A percentile compares a stretch with the other conserved stretches of the same genome.
Evolutionary conservation across 2,329 filamentous ascomycete genomes (phyloP).

Genomic region (Lachnellula suecica): DNA sequence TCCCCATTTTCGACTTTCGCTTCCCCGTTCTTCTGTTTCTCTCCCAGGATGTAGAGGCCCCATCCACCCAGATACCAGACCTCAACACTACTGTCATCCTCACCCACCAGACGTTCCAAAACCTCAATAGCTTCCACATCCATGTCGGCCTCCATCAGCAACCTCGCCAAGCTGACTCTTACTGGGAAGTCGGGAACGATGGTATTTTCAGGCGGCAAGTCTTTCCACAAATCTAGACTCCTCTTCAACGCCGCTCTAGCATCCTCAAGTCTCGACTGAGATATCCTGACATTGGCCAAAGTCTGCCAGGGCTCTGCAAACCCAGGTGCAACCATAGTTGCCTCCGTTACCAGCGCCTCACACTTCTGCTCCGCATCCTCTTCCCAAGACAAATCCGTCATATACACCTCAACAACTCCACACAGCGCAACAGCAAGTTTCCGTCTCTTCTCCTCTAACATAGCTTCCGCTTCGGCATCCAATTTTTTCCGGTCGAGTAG

Average conservation of each 20-base stretch:
- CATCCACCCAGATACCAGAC: slow-evolving; percentile 97
- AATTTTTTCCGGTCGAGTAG: slow-evolving; percentile 52
- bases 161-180: slow-evolving; percentile 76
- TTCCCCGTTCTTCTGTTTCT: slow-evolving; percentile 56
- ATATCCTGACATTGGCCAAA: slow-evolving; percentile 89
- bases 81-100: slow-evolving; percentile 94
- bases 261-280: slow-evolving; percentile 76
- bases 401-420: slow-evolving; percentile 93
- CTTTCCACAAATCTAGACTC: slow-evolving; percentile 82
- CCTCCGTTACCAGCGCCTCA: slow-evolving; percentile 87
- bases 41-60: slow-evolving; percentile 78
- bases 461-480: slow-evolving; percentile 37
- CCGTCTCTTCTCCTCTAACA: slow-evolving; percentile 68
- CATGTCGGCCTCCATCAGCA: slow-evolving; percentile 89
- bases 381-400: slow-evolving; percentile 96
- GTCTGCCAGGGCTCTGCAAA: slow-evolving; percentile 92
- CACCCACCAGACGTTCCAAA: slow-evolving; percentile 76
- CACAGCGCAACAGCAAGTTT: slow-evolving; percentile 92
- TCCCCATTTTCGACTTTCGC: slow-evolving; percentile 38
- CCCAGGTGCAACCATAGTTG: slow-evolving; percentile 78
- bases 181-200: slow-evolving; percentile 82
- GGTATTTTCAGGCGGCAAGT: slow-evolving; percentile 69
- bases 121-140: slow-evolving; percentile 83
- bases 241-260: slow-evolving; percentile 74
- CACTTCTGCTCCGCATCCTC: slow-evolving; percentile 86